Evolutionary conservation across 768 basidiomycete species (phyloP), one percentile per base, ranked within the genome.

Genomic region (Candolleomyces efflorescens): DNA sequence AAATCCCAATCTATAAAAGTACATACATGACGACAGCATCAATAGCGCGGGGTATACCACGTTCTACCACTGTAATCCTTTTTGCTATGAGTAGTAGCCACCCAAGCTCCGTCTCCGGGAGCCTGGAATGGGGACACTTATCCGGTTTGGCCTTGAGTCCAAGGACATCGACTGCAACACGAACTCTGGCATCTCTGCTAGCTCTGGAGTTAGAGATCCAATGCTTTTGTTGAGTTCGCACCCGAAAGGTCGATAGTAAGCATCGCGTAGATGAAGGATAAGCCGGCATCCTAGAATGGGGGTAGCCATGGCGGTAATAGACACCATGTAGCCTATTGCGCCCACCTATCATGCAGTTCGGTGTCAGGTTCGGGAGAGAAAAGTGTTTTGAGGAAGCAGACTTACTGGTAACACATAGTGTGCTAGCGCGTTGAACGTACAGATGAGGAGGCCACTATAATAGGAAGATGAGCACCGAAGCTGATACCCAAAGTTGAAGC

Each of bases 371-470:
- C 13, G n/a, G n/a, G 43, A 44, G 43, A 13, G 20, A 44, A 32
- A 32, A 32, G 32, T 1, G 11, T 32, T 32, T 32, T 15, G 6
- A 44, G 13, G 20, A 1, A 44, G 6, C 6, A 9, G 43, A 22
- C 55, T 36, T 47, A 57, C 56, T 9, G 56, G 56, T 11, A 57
- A 39, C 4, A 41, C 39, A 15, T 32, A 41, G 22, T 9, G 51
- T 10, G 56, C 56, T 3, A 57, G 49, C 6, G 51, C 51, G 32
- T 44, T 27, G 32, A 57, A 43, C 17, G 41, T 12, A 15, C 44
- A 20, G 4, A 57, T 23, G 2, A 32, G 18, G n/a, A 57, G 18
- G 11, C 48, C 38, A 26, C 56, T 57, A n/a, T n/a, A 26, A 27
- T 18, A 3, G n/a, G 5, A 9, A 20, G 24, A 41, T 24, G 20